Conservation (phyloP, 176 grass and related monocot species). For the Carex scoparia region DNA sequence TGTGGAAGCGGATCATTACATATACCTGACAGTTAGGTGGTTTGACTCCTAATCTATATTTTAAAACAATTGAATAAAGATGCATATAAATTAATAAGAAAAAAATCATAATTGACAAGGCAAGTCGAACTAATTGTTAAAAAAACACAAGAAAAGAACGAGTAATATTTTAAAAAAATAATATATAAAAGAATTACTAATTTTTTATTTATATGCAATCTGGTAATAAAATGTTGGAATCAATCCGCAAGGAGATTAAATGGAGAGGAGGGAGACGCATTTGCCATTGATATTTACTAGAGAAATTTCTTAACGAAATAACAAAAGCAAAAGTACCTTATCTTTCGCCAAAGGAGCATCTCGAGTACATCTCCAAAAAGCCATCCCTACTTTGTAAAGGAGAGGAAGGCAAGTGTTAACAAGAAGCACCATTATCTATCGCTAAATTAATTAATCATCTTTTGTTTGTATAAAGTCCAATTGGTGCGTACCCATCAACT, state of each 20-base stretch:
- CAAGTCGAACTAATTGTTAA: no score
- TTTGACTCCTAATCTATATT: no score
- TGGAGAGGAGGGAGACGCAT: not conserved
- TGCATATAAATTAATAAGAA: no score
- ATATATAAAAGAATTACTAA: no score
- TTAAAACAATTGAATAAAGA: no score
- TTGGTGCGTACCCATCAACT: constrained; percentile 1
- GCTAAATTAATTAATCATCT: constrained; percentile 1
- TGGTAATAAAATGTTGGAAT: no score
- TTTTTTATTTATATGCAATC: no score
- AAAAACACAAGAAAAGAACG: no score
- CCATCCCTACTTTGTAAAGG: constrained; percentile 24
- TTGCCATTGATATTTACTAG: not conserved
- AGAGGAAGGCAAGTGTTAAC: constrained; percentile 22
- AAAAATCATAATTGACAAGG: no score
- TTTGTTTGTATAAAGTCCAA: not conserved
- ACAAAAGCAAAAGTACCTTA: constrained; percentile 15
- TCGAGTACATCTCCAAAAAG: constrained; percentile 24
- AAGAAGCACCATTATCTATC: constrained; percentile 21
- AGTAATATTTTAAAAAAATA: no score
- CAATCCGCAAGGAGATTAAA: not conserved
- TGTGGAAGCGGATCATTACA: no score
- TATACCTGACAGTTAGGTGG: no score
- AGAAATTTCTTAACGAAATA: not conserved
- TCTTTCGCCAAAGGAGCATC: constrained; percentile 22